phyloP scores from a whole-genome alignment of 2,329 filamentous ascomycete genomes.

The Zymoseptoria ardabiliae region DNA sequence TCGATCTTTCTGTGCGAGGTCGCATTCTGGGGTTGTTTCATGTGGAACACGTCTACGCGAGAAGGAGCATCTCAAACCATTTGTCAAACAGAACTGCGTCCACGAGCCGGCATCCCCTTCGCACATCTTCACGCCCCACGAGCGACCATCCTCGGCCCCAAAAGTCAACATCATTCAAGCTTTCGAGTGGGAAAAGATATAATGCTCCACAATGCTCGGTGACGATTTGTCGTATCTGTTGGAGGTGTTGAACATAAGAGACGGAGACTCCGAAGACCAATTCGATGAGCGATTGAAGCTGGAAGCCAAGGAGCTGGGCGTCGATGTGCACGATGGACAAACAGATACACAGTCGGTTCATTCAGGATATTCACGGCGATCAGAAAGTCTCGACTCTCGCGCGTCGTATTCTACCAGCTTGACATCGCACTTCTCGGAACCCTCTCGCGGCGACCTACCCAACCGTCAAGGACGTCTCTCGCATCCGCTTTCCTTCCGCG shows the following conservation, averaged over 20 bases:
- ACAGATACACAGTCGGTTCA: background rate
- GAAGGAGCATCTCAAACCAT: background rate
- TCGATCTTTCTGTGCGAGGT: too few species aligned
- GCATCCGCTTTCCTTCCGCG: constrained; percentile 26
- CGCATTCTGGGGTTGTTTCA: background rate
- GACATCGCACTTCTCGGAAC: constrained; percentile 27
- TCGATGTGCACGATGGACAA: constrained; percentile 12
- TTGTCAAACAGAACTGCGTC: background rate
- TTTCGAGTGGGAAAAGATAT: background rate
- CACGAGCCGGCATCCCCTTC: background rate
- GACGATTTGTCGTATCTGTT: constrained; percentile 20
- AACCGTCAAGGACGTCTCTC: constrained; percentile 10
- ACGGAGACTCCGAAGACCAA: constrained; percentile 25
- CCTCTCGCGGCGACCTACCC: constrained; percentile 22
- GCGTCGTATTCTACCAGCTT: constrained; percentile 29
- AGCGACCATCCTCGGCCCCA: background rate
- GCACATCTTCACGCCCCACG: background rate
- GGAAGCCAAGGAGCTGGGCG: constrained; percentile 24
- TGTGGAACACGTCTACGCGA: background rate
- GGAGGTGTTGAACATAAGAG: constrained; percentile 25
- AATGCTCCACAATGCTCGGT: constrained; percentile 4
- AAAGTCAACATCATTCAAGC: background rate
- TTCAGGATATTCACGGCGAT: constrained; percentile 20
- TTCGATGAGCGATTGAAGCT: constrained; percentile 21
- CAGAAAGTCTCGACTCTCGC: constrained; percentile 27